Evolutionary conservation across 169 alveolate genomes (phyloP).

Genomic region (Plasmodium berghei): DNA sequence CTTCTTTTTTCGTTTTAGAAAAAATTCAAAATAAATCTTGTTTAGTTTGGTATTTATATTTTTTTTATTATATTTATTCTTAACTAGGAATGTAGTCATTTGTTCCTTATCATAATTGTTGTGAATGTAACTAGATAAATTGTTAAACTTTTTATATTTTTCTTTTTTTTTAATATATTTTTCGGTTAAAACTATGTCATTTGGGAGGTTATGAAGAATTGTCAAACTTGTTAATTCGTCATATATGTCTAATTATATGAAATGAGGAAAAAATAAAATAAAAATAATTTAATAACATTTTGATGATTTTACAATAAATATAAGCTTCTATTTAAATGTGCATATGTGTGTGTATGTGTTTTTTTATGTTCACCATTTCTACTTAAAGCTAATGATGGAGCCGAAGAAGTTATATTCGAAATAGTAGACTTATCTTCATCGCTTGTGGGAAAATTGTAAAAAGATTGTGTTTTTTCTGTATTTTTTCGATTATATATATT

Average conservation of each 20-base stretch:
- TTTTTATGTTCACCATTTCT: neutral
- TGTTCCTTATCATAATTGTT: neutral
- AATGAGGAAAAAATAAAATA: neutral
- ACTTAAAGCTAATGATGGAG: neutral
- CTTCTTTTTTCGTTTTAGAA: neutral
- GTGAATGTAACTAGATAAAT: neutral
- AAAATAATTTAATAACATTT: neutral
- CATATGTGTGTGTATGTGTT: neutral
- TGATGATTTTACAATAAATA: neutral
- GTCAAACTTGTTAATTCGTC: constrained; percentile 47
- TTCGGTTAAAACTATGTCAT: constrained; percentile 31
- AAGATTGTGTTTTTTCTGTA: neutral
- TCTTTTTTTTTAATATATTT: constrained; percentile 2
- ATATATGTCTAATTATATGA: neutral
- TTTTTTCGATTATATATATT: neutral
- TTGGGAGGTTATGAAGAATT: constrained; percentile 13
- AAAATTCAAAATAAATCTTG: neutral
- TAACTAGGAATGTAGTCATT: neutral
- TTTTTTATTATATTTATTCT: neutral
- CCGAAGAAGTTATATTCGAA: neutral
- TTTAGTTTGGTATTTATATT: neutral
- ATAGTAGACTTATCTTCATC: constrained; percentile 2
- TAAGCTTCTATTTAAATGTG: neutral
- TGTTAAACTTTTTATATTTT: neutral
- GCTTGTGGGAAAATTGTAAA: neutral